Evolutionary conservation across 805 yeast species (phyloP).

Genomic region (Myxozyma lipomycoides): DNA sequence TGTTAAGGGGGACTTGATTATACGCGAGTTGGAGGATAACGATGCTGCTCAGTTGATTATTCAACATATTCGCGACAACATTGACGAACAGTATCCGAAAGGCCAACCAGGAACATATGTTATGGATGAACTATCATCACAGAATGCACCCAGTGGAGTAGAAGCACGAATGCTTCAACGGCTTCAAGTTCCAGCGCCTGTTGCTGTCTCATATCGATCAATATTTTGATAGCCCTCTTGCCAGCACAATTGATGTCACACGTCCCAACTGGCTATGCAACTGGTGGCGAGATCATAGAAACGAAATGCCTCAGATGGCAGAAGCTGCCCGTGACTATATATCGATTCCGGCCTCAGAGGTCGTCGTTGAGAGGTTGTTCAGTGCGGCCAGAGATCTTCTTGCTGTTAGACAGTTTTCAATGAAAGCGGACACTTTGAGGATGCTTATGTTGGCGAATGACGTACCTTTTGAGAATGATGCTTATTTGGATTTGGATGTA

Average conservation of each 20-base stretch:
- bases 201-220: too few relatives aligned
- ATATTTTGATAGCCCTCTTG: too few relatives aligned
- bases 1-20: background rate
- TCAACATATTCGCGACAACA: background rate
- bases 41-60: background rate
- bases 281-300: background rate
- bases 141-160: too few relatives aligned
- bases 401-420: background rate
- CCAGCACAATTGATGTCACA: background rate
- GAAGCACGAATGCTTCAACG: too few relatives aligned
- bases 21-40: background rate
- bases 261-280: constrained; percentile 1
- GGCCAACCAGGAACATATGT: background rate
- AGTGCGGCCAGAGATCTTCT: too few relatives aligned
- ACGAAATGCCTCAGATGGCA: background rate
- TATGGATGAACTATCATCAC: background rate
- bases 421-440: constrained; percentile 2
- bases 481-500: background rate
- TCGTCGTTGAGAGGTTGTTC: background rate
- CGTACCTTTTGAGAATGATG: background rate
- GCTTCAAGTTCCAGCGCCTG: too few relatives aligned
- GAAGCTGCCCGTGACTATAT: background rate
- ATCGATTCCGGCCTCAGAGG: background rate
- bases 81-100: background rate
- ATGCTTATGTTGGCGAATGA: constrained; percentile 1